Base-by-base conservation (phyloP, 805 yeast species). In the Debaryomyces hansenii region DNA sequence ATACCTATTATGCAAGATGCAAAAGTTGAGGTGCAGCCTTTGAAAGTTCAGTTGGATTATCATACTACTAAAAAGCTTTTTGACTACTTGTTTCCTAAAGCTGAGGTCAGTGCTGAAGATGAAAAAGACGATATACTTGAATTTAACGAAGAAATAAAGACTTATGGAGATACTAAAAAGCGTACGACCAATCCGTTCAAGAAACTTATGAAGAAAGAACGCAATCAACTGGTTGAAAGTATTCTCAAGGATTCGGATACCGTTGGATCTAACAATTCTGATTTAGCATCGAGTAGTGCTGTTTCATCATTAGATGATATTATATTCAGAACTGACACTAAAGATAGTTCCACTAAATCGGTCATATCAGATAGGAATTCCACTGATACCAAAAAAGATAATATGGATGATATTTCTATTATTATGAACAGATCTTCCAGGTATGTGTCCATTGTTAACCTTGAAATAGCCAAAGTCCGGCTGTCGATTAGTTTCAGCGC, bases 401-500 rank as follows among this genome's bases (percentile, higher is more conserved):
- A 47, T 4, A 60, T 48, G 1, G 75, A 71, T 50, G 75, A 74
- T 44, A 60, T 79, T 10, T 44, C 64, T 1, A 55, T 69, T 24
- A 74, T 78, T 57, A 65, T 76, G 44, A 56, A 64, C 15, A 58
- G 84, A 41, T 70, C 82, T 0, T 56, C 71, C 11, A 64, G 63
- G 41, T 79, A 67, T 54, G 67, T 69, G 37, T 64, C 78, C 4
- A 64, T 73, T 21, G 67, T 66, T 2, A 66, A 69, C 42, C 50
- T 72, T 41, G 64, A 64, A 48, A 58, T 75, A 27, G 58, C 66
- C 5, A 55, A 60, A 37, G 55, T 72, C 37, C 61, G 62, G 18
- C 43, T 91, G 12, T 75, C 83, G 43, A 76, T 90, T 20, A 86
- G 96, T 41, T 88, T 88, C 66, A 81, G 82, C 61, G 96, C 94